Base-by-base conservation (phyloP, 176 grass and related monocot species). In the Carex myosuroides region DNA sequence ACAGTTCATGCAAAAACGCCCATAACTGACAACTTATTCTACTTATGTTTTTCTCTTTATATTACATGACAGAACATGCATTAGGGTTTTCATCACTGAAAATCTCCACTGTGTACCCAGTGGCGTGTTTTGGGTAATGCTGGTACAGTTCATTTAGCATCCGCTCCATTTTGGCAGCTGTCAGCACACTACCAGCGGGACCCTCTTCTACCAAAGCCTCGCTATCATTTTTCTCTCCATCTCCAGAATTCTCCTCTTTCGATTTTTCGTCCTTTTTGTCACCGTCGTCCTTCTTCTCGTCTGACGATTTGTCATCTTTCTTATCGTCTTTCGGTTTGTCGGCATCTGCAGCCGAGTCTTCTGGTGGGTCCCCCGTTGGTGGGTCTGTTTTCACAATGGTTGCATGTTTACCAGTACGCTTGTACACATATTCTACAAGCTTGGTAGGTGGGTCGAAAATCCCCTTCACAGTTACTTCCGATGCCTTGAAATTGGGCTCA, bases 31-130 rank as follows among this genome's bases (percentile, higher is more conserved):
- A 39, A 69, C 87, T 88, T 8, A 64, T 83, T 32, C 20, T 37
- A 83, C 30, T 44, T 14, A 50, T 76, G 48, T 85, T 26, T 39
- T 33, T 84, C 11, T 82, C 57, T 80, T 32, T 67, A 77, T 86
- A 88, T 90, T 83, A 97, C 89, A 97, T 97, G 4, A 90, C 46
- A 1, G 84, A 84, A 88, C 94, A 97, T 29, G 94, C 94, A 68
- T 97, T 93, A 0, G 94, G 94, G 84, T 97, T 97, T 76, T 97
- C 94, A 64, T 97, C 94, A 65, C 94, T 97, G 80, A 97, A 97
- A 48, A 91, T 81, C 86, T 97, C 84, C 1, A 79, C 3, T 62
- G 87, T 85, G 89, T 95, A 93, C 9, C 84, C 88, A 20, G 39
- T 42, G 13, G 83, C 39, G 37, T 84, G 69, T 85, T 82, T 87